These are phyloP conservation scores for Scedosporium aurantiacum DNA, from an alignment of 2,329 filamentous ascomycete genomes.

Conservation along the genomic window DNA sequence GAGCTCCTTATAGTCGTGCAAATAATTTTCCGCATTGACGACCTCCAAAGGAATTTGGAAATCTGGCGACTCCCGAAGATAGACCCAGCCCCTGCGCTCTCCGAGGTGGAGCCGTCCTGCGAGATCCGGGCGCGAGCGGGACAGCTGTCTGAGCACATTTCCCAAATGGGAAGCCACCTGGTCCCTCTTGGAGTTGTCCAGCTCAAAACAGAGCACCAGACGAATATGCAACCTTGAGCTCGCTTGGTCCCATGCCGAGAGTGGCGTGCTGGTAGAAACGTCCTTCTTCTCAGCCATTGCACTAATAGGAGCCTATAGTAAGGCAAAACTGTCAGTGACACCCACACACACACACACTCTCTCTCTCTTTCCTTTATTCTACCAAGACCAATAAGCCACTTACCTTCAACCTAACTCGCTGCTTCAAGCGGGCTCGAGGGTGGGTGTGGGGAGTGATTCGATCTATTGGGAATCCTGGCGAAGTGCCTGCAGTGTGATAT, in stretches of 20 bases:
- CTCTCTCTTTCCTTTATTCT: not conserved
- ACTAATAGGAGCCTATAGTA: not conserved
- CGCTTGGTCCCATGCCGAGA: constrained; percentile 12
- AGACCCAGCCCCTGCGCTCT: constrained; percentile 10
- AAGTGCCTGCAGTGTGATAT: not conserved
- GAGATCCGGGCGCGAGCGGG: constrained; percentile 16
- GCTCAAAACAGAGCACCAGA: constrained; percentile 15
- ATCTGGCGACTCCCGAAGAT: constrained; percentile 10
- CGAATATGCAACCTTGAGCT: constrained; percentile 11
- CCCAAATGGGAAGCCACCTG: constrained; percentile 9
- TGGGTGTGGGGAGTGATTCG: not conserved
- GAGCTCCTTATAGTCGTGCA: constrained; percentile 18
- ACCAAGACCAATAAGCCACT: not conserved
- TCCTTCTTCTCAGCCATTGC: not conserved
- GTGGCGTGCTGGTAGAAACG: not conserved
- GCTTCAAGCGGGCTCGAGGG: not conserved
- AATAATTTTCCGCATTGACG: constrained; percentile 11
- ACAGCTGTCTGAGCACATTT: constrained; percentile 12
- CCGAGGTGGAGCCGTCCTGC: constrained; percentile 16
- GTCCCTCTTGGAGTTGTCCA: constrained; percentile 9
- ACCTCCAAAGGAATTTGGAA: constrained; percentile 14
- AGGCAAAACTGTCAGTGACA: not conserved
- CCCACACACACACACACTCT: too few relatives aligned
- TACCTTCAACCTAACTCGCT: not conserved
- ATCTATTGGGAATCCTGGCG: not conserved